Base-by-base conservation (phyloP, 2,329 filamentous ascomycete genomes). In the Nemania abortiva region DNA sequence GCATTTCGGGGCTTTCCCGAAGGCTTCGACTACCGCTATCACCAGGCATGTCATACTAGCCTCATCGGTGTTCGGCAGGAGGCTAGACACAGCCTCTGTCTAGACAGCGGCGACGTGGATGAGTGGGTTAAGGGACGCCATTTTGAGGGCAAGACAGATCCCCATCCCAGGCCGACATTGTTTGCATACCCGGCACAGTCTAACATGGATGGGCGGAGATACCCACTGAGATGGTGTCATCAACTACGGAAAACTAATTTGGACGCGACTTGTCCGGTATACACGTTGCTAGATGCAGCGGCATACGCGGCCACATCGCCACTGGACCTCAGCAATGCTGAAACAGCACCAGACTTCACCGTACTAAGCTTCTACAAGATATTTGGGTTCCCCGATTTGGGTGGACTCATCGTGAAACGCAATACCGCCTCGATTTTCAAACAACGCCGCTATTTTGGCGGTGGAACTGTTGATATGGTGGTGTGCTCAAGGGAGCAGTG, bases 301-400 rank as follows among this genome's bases (percentile, higher is more conserved):
- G 92, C 94, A 0, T 84, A 93, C 11, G 91, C 90, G 10, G 90
- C 94, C 7, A 97, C 95, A 0, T 89, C 92, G 4, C 89, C 89
- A 0, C 83, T 98, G 6, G 88, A 97, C 76, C 82, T 98, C 2
- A 84, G 88, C 64, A 82, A 92, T 73, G 74, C 85, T 0, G 82
- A 84, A 0, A 77, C 81, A 0, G 89, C 91, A 0, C 92, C 95
- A 0, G 95, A 98, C 78, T 98, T 98, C 73, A 91, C 89, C 0
- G 92, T 93, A 0, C 77, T 98, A 50, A 98, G 95, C 79, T 90
- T 98, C 72, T 97, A 98, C 83, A 99, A 98, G 79, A 95, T 98
- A n/a, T 98, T 98, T 79, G 95, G 96, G 1, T 98, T 98, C 72
- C 95, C 95, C 0, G 93, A 98, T 77, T 84, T 98, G 1, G 95